phyloP scores from a whole-genome alignment of 108 stramenopile genomes.

The Nannochloropsis oceanica region DNA sequence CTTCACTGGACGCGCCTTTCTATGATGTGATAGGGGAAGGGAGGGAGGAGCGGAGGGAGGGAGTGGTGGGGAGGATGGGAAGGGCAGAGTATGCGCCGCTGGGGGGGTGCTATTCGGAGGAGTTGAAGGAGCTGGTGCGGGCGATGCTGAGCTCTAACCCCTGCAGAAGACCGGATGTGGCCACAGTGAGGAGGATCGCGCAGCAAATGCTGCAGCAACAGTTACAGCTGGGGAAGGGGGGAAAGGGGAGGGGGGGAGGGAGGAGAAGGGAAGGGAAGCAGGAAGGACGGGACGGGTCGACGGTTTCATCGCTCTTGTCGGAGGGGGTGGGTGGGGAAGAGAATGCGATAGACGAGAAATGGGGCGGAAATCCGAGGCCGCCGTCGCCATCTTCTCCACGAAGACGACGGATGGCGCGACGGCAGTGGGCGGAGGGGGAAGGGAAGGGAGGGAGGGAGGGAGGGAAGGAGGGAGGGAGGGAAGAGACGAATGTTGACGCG shows the following conservation, averaged over 20 bases:
- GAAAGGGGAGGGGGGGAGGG: neutral
- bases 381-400: neutral
- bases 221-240: neutral
- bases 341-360: neutral
- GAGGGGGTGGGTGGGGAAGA: neutral
- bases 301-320: neutral
- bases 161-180: neutral
- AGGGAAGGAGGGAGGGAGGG: neutral
- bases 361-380: neutral
- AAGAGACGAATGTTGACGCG: neutral
- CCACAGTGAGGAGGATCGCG: neutral
- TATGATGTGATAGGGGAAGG: slow-evolving; percentile 1
- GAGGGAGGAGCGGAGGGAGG: neutral
- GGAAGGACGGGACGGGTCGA: neutral
- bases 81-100: neutral
- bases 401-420: neutral
- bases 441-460: neutral
- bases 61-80: neutral
- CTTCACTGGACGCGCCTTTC: slow-evolving; percentile 47
- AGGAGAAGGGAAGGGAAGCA: neutral
- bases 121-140: neutral
- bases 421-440: neutral
- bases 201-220: too few relatives aligned
- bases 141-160: neutral
- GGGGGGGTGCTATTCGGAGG: neutral